A percentile compares a stretch with the other conserved stretches of the same genome.
These are phyloP conservation scores for Cyclotella cryptica DNA, from an alignment of 108 stramenopile genomes.

Conservation along the genomic window DNA sequence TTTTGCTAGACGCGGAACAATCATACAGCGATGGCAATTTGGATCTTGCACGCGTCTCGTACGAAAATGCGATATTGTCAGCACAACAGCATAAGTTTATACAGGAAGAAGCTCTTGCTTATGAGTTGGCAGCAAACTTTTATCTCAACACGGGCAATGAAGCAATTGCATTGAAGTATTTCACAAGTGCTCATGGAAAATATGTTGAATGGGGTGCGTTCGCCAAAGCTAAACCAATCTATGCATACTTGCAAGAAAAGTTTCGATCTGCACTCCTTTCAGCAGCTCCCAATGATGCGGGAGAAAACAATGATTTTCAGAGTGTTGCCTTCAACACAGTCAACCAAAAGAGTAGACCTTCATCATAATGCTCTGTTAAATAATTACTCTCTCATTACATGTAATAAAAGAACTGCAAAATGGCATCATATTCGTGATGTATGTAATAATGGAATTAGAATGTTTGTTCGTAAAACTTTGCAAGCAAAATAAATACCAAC, in stretches of 20 bases:
- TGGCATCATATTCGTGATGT: no score
- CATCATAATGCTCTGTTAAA: no score
- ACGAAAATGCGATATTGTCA: slow-evolving; percentile 19
- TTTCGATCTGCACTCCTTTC: not conserved
- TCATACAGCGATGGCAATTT: slow-evolving; percentile 7
- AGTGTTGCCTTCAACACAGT: no score
- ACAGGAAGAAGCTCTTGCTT: slow-evolving; percentile 27
- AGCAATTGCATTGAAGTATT: slow-evolving; percentile 8
- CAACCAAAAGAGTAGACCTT: no score
- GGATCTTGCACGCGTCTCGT: slow-evolving; percentile 2
- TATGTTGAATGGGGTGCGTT: slow-evolving; percentile 39
- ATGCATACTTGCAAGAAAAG: not conserved
- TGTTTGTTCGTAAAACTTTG: no score
- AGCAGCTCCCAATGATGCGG: no score
- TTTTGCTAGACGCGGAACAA: slow-evolving; percentile 31
- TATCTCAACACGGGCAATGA: not conserved
- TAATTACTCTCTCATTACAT: no score
- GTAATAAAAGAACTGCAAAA: no score
- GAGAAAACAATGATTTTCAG: no score
- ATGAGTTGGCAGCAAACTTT: slow-evolving; percentile 25
- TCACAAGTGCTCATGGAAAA: slow-evolving; percentile 21
- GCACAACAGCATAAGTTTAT: slow-evolving; percentile 20
- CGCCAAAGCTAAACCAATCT: slow-evolving; percentile 23
- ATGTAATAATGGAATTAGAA: no score
- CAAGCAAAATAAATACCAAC: no score